Evolutionary conservation across 2,329 filamentous ascomycete genomes (phyloP).

Genomic region (Didymellaceae sp.): DNA sequence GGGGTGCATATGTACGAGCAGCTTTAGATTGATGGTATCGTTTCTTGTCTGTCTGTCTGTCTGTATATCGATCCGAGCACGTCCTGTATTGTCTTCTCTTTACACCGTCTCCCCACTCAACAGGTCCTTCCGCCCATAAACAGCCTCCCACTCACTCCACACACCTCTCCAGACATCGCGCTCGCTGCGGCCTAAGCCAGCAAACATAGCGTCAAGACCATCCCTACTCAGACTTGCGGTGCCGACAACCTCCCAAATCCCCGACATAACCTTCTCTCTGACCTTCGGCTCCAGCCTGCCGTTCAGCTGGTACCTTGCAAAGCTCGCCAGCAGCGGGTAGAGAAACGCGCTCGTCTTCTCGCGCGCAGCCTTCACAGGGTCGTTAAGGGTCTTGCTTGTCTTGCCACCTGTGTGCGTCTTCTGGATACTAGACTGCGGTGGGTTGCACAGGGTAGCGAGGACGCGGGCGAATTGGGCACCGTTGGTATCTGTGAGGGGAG

Average conservation of each 20-base stretch:
- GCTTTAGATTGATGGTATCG: too few relatives aligned
- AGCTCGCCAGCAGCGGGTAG: slow-evolving; percentile 64
- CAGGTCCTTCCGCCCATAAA: slow-evolving; percentile 31
- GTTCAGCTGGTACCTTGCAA: slow-evolving; percentile 60
- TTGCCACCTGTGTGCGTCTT: slow-evolving; percentile 45
- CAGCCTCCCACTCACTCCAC: slow-evolving; percentile 46
- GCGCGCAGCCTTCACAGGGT: slow-evolving; percentile 65
- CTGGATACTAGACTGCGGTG: slow-evolving; percentile 63
- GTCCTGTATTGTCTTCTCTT: too few relatives aligned
- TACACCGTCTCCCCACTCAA: slow-evolving; percentile 7
- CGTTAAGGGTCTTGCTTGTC: slow-evolving; percentile 56
- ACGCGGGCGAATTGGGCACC: slow-evolving; percentile 61
- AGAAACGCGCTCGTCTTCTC: slow-evolving; percentile 64
- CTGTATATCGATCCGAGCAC: too few relatives aligned
- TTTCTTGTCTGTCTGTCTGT: too few relatives aligned
- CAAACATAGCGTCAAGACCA: slow-evolving; percentile 46
- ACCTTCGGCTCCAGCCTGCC: slow-evolving; percentile 58
- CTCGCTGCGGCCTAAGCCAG: slow-evolving; percentile 41
- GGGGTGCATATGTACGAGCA: too few relatives aligned
- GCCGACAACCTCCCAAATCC: slow-evolving; percentile 51
- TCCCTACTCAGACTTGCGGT: slow-evolving; percentile 42
- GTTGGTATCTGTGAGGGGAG: slow-evolving; percentile 50
- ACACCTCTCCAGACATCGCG: slow-evolving; percentile 47
- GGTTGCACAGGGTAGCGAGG: slow-evolving; percentile 66
- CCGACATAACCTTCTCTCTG: slow-evolving; percentile 65